Evolutionary conservation across 2,329 filamentous ascomycete genomes (phyloP).

Genomic region (Xylariomycetidae sp.): DNA sequence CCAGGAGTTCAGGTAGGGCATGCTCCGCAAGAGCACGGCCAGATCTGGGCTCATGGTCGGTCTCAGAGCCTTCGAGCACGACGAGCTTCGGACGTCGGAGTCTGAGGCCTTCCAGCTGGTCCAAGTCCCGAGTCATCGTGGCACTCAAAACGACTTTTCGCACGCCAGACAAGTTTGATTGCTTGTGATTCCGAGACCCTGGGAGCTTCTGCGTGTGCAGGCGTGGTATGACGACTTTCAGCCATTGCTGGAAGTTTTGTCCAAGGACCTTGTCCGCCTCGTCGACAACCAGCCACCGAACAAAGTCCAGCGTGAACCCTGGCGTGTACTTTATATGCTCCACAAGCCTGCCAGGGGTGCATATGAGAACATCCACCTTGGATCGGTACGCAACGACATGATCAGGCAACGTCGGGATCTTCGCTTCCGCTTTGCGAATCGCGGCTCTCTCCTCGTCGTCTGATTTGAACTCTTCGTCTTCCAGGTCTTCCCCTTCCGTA

Average conservation of each 20-base stretch:
- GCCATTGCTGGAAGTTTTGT: slow-evolving; percentile 90
- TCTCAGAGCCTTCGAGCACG: slow-evolving; percentile 54
- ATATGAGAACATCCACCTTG: slow-evolving; percentile 81
- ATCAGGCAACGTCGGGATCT: slow-evolving; percentile 38
- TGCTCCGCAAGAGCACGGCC: slow-evolving; percentile 38
- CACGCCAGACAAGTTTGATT: slow-evolving; percentile 48
- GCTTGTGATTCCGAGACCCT: slow-evolving; percentile 47
- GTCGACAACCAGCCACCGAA: slow-evolving; percentile 87
- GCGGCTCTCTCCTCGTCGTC: slow-evolving; percentile 23
- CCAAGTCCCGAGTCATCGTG: slow-evolving; percentile 83
- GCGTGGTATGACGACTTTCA: slow-evolving; percentile 62
- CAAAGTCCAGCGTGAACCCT: slow-evolving; percentile 70
- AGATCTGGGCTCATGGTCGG: slow-evolving; percentile 31
- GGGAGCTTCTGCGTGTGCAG: slow-evolving; percentile 43
- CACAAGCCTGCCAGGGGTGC: slow-evolving; percentile 85
- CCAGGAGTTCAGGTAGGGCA: slow-evolving; percentile 55
- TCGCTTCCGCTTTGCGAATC: slow-evolving; percentile 23
- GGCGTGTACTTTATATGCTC: slow-evolving; percentile 82
- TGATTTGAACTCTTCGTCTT: slow-evolving; percentile 27
- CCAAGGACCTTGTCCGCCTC: slow-evolving; percentile 89
- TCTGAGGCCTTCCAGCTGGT: slow-evolving; percentile 67
- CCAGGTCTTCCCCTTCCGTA: slow-evolving; percentile 28
- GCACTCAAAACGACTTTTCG: slow-evolving; percentile 85
- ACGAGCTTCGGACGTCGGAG: slow-evolving; percentile 70
- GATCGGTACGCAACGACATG: slow-evolving; percentile 62